Conservation (phyloP, 2,329 filamentous ascomycete species). For the Fusarium sp. region DNA sequence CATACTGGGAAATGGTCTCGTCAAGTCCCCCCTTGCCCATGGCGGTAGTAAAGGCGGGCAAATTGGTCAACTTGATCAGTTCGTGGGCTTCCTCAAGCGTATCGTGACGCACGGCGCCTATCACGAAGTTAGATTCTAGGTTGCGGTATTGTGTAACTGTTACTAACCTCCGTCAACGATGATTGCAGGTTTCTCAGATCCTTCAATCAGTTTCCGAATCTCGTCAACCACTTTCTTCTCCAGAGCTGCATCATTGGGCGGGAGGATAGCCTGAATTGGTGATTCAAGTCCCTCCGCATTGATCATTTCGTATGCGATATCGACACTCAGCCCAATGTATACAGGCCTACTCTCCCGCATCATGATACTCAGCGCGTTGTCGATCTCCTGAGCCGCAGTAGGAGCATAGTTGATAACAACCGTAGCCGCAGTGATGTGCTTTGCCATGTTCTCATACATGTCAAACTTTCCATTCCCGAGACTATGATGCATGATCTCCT, state of each 20-base stretch:
- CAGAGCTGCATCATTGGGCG: background rate
- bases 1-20: background rate
- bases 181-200: background rate
- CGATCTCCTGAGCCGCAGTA: constrained; percentile 1
- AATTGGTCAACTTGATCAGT: background rate
- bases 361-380: background rate
- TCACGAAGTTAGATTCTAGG: background rate
- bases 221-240: background rate
- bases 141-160: rapidly evolving
- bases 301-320: constrained; percentile 6
- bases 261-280: background rate
- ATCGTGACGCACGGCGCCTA: background rate
- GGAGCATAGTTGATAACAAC: background rate
- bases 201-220: background rate
- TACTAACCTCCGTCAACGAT: background rate
- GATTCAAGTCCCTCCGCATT: background rate
- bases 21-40: constrained; percentile 7
- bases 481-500: constrained; percentile 13
- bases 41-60: background rate
- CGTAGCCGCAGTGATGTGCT: background rate
- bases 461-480: constrained; percentile 3
- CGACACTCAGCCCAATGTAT: background rate
- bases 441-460: constrained; percentile 11
- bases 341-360: constrained; percentile 7
- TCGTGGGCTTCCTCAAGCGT: background rate